A percentile compares a stretch with the other conserved stretches of the same genome.
These are phyloP conservation scores for Aspergillus heteromorphus DNA, from an alignment of 495 filamentous ascomycete genomes.

Conservation along the genomic window DNA sequence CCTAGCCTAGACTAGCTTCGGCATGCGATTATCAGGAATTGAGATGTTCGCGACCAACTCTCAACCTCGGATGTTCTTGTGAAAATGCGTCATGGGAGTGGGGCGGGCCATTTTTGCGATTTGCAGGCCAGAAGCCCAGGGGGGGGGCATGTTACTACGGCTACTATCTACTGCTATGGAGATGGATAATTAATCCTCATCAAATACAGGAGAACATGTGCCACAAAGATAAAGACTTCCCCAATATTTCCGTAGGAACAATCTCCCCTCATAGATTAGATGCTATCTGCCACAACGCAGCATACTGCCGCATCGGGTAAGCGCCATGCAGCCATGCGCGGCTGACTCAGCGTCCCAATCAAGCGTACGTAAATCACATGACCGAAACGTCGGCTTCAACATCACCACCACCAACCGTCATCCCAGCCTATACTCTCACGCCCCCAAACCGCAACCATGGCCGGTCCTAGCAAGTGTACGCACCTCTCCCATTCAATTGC, in stretches of 20 bases:
- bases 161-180: no score
- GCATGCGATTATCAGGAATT: neutral
- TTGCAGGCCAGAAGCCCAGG: neutral
- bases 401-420: slow-evolving; percentile 2
- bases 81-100: slow-evolving; percentile 1
- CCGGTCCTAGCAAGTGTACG: slow-evolving; percentile 47
- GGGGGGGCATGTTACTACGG: neutral
- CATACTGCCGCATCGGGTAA: no score
- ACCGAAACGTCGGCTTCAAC: slow-evolving; percentile 1
- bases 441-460: slow-evolving; percentile 31
- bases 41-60: neutral
- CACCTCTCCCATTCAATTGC: neutral
- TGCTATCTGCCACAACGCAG: no score
- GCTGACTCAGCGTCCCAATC: neutral
- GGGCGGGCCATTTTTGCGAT: neutral
- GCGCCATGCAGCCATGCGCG: no score
- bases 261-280: no score
- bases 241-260: no score
- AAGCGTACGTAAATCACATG: neutral
- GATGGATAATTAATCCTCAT: no score
- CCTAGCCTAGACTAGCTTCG: neutral
- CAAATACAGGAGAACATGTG: no score
- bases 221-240: no score
- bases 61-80: slow-evolving; percentile 4
- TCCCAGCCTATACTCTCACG: neutral